Evolutionary conservation across 495 filamentous ascomycete species (phyloP), one percentile per base, ranked within the genome.

Genomic region (Trichocladium uniseriatum): DNA sequence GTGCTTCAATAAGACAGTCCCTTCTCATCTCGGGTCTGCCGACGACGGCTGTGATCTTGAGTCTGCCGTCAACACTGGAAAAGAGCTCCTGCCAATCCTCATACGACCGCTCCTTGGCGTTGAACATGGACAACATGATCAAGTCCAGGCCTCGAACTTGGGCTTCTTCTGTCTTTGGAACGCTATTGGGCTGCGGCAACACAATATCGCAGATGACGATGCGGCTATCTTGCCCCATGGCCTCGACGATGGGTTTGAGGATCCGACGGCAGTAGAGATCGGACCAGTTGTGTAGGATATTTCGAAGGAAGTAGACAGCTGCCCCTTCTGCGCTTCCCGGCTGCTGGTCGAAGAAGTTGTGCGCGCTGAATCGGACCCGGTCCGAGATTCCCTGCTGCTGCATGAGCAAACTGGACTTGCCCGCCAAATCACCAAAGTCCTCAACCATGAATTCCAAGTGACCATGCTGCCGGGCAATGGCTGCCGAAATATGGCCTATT

Each of bases 221-320:
- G n/a, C 56, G 62, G 4, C 65, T 62, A 0, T 61, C 57, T 3
- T 49, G 48, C 13, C 54, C 64, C 51, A 75, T 47, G 34, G 58
- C 58, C 19, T 70, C 64, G 1, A 66, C 54, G 2, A 71, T 41
- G 2, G 51, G 53, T 24, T 60, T 53, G 2, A 74, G 40, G 14
- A 74, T 69, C 27, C 53, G 52, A 5, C 54, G 42, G 13, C 57
- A 58, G 35, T 70, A 51, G 2, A 49, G 41, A 49, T 75, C 72
- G 5, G 48, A 54, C 70, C 71, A 76, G 45, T 75, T 60, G 41
- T 75, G 72, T 22, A 72, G 53, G 24, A 71, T 67, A 37, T 63
- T 50, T 3, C 63, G 57, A 29, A 68, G 55, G 21, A 72, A 66
- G 41, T 68, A 74, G 6, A 70, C 59, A 19, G 67, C 58, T 11